Percentiles rank a stretch among this genome's conserved stretches.
These are phyloP conservation scores for Trametes cubensis DNA, from an alignment of 768 basidiomycete species.

Conservation along the genomic window DNA sequence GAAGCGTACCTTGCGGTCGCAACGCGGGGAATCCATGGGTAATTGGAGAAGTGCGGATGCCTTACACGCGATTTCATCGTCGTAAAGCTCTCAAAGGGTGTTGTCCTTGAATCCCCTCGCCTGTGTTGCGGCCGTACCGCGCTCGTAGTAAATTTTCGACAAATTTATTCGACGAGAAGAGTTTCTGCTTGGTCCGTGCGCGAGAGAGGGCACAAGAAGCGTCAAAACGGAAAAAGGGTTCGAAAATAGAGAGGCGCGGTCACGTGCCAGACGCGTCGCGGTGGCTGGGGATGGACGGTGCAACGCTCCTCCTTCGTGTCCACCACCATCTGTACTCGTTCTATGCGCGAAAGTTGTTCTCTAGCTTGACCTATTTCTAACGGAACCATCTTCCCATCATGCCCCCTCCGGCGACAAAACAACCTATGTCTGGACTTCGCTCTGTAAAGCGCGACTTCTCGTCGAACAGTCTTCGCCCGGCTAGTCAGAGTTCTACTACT, in stretches of 20 bases:
- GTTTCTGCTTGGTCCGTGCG: neutral
- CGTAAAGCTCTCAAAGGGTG: too few relatives aligned
- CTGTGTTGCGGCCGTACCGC: too few relatives aligned
- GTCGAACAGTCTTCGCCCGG: slow-evolving; percentile 41
- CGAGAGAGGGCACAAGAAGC: neutral
- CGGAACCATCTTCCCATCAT: neutral
- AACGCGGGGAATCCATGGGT: neutral
- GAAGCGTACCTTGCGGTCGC: neutral
- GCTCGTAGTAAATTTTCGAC: too few relatives aligned
- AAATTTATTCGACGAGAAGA: neutral
- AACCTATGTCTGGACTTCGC: slow-evolving; percentile 58
- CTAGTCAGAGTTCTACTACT: slow-evolving; percentile 38
- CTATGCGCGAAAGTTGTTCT: neutral
- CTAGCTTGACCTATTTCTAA: neutral
- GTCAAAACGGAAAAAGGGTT: neutral
- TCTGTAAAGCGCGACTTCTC: slow-evolving; percentile 69
- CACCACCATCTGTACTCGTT: neutral
- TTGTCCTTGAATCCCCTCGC: too few relatives aligned
- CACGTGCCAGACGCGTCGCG: slow-evolving; percentile 23
- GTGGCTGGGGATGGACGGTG: neutral
- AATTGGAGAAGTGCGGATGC: too few relatives aligned
- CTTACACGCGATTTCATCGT: too few relatives aligned
- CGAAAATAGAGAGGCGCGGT: slow-evolving; percentile 4
- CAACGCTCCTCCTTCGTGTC: neutral
- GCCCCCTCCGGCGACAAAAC: slow-evolving; percentile 22